These are phyloP conservation scores for Linnemannia exigua DNA, from an alignment of 192 early-diverging fungal genomes.

Conservation along the genomic window DNA sequence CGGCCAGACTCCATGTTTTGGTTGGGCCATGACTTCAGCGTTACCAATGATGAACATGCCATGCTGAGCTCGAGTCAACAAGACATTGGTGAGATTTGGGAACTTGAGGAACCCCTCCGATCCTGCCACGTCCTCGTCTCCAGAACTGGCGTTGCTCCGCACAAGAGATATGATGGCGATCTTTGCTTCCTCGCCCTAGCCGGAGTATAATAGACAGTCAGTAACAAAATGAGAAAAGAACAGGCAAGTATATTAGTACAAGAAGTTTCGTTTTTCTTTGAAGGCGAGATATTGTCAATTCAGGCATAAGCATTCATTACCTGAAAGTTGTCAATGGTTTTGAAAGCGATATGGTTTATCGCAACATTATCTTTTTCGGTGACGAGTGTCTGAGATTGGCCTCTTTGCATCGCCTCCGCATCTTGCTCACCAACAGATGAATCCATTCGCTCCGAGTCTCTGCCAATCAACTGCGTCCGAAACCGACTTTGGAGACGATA, in stretches of 20 bases:
- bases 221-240: no score
- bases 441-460: constrained; percentile 29
- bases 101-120: constrained; percentile 64
- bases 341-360: constrained; percentile 17
- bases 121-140: not conserved
- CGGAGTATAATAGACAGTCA: no score
- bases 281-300: no score
- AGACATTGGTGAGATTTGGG: constrained; percentile 65
- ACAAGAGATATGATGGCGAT: constrained; percentile 55
- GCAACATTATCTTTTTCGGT: not conserved
- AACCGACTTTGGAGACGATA: constrained; percentile 13
- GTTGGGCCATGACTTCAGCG: constrained; percentile 30
- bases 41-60: constrained; percentile 70
- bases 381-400: no score
- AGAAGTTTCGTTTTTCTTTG: no score
- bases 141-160: constrained; percentile 13
- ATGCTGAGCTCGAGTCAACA: constrained; percentile 67
- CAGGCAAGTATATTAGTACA: no score
- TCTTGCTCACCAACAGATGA: not conserved
- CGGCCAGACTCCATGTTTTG: constrained; percentile 53
- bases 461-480: constrained; percentile 21
- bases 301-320: constrained; percentile 8
- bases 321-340: constrained; percentile 57
- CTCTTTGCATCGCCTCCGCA: not conserved
- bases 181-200: constrained; percentile 54